A percentile compares a stretch with the other conserved stretches of the same genome.
Conservation (phyloP, 2,329 filamentous ascomycete species). For the Aquanectria penicillioides region DNA sequence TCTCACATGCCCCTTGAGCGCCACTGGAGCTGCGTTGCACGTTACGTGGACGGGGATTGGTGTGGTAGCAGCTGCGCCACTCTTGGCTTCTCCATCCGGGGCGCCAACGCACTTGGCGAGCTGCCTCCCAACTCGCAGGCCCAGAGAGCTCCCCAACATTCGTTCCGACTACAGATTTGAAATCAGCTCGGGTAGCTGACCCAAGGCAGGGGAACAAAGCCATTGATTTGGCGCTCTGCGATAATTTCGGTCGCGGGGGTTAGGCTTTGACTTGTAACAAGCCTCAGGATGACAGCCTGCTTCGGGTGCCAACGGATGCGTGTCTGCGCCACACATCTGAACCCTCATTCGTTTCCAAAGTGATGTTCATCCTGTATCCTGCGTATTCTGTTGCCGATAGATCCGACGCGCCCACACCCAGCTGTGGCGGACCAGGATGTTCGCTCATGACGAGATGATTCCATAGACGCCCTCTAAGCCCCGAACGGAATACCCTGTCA, state of each 20-base stretch:
- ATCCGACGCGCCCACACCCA: constrained; percentile 19
- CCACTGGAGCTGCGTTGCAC: constrained; percentile 38
- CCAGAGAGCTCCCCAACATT: constrained; percentile 1
- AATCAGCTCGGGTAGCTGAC: not conserved
- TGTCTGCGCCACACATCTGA: constrained; percentile 32
- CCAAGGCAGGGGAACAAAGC: too few relatives aligned
- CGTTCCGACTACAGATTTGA: not conserved
- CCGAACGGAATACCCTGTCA: not conserved
- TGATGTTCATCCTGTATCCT: not conserved
- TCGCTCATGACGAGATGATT: constrained; percentile 14
- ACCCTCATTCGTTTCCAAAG: constrained; percentile 14
- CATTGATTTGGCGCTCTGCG: too few relatives aligned
- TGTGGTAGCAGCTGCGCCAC: constrained; percentile 45
- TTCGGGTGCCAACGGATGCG: not conserved
- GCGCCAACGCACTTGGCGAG: constrained; percentile 26
- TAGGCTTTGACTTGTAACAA: not conserved
- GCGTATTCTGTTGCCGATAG: constrained; percentile 31
- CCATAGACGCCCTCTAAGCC: not conserved
- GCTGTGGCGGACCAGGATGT: constrained; percentile 8
- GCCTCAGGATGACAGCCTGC: not conserved
- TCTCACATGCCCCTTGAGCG: constrained; percentile 40
- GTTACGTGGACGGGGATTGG: constrained; percentile 41
- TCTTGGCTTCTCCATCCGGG: constrained; percentile 37
- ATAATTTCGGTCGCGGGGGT: too few relatives aligned
- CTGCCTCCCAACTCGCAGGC: not conserved